Base-by-base conservation (phyloP, 306 rosid genomes). In the Acacia confusa region DNA sequence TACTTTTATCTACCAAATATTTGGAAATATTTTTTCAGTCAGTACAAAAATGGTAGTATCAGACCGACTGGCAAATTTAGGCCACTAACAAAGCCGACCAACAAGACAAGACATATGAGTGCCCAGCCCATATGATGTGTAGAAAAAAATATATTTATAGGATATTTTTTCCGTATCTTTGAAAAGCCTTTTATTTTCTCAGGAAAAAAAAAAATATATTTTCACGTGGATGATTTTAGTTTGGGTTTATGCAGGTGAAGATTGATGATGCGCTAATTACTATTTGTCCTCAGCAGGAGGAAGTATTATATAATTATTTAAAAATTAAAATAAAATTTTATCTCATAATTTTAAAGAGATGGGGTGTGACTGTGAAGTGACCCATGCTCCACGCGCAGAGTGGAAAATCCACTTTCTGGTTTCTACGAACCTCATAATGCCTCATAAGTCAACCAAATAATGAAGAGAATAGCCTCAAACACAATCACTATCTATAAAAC, bases 381-480 rank as follows among this genome's bases (percentile, higher is more conserved):
- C 19, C 15, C 58, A 19, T 19, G 38, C n/a, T 78, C 58, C 81
- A 70, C 41, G 6, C 24, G 2, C 68, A 40, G 78, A 82, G 79
- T 79, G 69, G 77, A 41, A 41, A 60, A 10, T 43, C 81, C 88
- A 85, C 82, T 86, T 44, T 44, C 83, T 44, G 36, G 15, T 67
- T 67, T 67, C 7, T 36, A 36, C 48, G 25, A 60, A 25, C 20
- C 20, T 16, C 36, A 27, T 58, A 3, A 2, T 2, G 3, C 2
- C 34, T 30, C 28, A 28, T 70, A 79, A 80, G 73, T 84, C 28
- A 84, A 82, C 79, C 58, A 57, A 57, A 45, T n/a, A 74, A 63
- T 9, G 6, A 52, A 19, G 58, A 24, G 32, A 64, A 61, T 3
- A 28, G 70, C 15, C 14, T 10, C 32, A 24, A 58, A 5, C 70